A percentile compares a stretch with the other conserved stretches of the same genome.
Conservation (phyloP, 305 asterid genomes). For the Caryopteris hybrid region DNA sequence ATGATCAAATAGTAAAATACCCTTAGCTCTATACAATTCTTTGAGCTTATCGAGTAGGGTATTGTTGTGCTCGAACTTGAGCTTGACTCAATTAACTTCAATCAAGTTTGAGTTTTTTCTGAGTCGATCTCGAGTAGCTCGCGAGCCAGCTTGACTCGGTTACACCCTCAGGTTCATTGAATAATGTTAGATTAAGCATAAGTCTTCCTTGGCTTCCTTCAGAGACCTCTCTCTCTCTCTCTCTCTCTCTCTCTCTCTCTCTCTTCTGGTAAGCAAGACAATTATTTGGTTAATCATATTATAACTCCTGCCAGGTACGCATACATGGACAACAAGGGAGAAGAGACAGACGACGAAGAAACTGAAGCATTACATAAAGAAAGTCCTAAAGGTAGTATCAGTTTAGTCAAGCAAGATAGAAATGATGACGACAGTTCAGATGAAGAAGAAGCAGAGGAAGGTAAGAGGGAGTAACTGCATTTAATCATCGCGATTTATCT, state of each 20-base stretch:
- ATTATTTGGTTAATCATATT: neutral
- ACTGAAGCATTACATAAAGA: conserved; percentile 58
- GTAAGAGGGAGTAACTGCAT: conserved; percentile 41
- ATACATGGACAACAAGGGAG: conserved; percentile 69
- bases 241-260: no score
- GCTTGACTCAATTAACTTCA: no score
- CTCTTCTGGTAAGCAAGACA: neutral
- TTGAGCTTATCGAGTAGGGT: no score
- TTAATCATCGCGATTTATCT: neutral
- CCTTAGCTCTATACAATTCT: no score
- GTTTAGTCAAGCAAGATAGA: conserved; percentile 58
- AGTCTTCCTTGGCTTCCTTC: neutral
- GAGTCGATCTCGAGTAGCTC: neutral
- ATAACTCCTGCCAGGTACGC: conserved; percentile 62
- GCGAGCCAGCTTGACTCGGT: neutral
- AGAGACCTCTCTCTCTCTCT: no score
- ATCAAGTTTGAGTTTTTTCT: no score
- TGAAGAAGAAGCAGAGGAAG: conserved; percentile 55
- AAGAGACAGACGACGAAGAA: conserved; percentile 68
- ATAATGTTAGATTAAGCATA: neutral
- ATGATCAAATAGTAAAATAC: no score
- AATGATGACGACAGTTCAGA: conserved; percentile 51
- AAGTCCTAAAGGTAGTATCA: conserved; percentile 59
- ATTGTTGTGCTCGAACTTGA: no score
- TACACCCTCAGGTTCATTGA: no score